Base-by-base conservation (phyloP, 805 yeast species). In the Saturnispora serradocipensis region DNA sequence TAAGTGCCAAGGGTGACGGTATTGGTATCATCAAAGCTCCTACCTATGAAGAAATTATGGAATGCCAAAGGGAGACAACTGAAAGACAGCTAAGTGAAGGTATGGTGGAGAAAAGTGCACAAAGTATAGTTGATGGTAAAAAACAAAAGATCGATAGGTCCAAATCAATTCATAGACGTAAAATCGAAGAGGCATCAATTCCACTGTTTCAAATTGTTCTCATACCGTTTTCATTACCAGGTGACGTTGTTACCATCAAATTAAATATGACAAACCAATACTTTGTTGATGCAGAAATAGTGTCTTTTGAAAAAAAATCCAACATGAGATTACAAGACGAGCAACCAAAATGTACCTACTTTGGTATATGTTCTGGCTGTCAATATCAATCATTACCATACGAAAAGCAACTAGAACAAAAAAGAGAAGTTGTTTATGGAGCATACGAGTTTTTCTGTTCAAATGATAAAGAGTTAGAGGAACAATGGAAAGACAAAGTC, bases 301-400 rank as follows among this genome's bases (percentile, higher is more conserved):
- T 87, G 13, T 15, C 36, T 6, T 44, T 45, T 46, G 52, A 38
- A 30, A 22, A 11, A n/a, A 44, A 38, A 18, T 48, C 49, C 73
- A 87, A 54, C 83, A 86, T 58, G 63, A 71, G 5, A 73, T 86
- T 49, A 39, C 40, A 49, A 25, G 50, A 53, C 16, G 49, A 49
- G 15, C 34, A 30, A 39, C 80, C 84, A 52, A 76, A 76, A 57
- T 88, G 96, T 69, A 75, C 78, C 56, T 93, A 93, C 69, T 93
- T 91, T 69, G 96, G 96, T 13, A 80, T 80, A 56, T 90, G 97
- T 66, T 87, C 96, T 1, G 98, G 98, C 3, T 90, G 98, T 66
- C 98, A 93, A 69, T 88, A 82, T 64, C 98, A 93, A 65, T 81
- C 81, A 65, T 70, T 89, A 34, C 73, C 77, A 2, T 93, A 93